Conservation (phyloP, 306 rosid species). For the Quercus berberidifolia region DNA sequence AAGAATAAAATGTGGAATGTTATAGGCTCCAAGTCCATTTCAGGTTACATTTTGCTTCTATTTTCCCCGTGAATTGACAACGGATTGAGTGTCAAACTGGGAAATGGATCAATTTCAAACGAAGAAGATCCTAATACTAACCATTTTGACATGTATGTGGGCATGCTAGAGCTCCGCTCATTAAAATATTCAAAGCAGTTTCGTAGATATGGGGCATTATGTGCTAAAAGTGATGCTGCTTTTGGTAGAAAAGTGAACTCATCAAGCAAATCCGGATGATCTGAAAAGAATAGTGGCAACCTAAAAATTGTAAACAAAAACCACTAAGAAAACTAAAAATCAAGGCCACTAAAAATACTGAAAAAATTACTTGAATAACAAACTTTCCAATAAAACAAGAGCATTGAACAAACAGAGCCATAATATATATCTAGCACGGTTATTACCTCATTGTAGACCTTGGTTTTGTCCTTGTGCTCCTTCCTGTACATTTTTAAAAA, state of each 20-base stretch:
- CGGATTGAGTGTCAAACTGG: no score
- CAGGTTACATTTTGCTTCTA: no score
- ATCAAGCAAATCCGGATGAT: conserved; percentile 75
- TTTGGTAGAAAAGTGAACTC: conserved; percentile 93
- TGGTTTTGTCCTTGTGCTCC: conserved; percentile 87
- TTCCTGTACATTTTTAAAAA: conserved; percentile 76
- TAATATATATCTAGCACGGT: background rate
- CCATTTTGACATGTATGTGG: conserved; percentile 57
- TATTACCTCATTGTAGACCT: conserved; percentile 46
- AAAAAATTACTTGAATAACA: background rate
- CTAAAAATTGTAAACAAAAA: background rate
- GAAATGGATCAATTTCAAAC: no score
- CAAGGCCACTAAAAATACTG: background rate
- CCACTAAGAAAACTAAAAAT: background rate
- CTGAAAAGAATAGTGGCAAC: conserved; percentile 36
- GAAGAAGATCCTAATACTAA: background rate
- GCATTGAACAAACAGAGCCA: background rate
- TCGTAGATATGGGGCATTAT: conserved; percentile 47
- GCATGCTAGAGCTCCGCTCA: conserved; percentile 63
- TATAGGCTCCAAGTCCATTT: no score
- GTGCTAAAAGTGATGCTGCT: conserved; percentile 65
- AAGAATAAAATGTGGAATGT: no score
- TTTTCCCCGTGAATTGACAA: no score
- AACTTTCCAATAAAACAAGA: background rate
- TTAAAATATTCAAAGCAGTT: conserved; percentile 54